Evolutionary conservation across 2,329 filamentous ascomycete genomes (phyloP).

Genomic region (Raffaelea albimanens): DNA sequence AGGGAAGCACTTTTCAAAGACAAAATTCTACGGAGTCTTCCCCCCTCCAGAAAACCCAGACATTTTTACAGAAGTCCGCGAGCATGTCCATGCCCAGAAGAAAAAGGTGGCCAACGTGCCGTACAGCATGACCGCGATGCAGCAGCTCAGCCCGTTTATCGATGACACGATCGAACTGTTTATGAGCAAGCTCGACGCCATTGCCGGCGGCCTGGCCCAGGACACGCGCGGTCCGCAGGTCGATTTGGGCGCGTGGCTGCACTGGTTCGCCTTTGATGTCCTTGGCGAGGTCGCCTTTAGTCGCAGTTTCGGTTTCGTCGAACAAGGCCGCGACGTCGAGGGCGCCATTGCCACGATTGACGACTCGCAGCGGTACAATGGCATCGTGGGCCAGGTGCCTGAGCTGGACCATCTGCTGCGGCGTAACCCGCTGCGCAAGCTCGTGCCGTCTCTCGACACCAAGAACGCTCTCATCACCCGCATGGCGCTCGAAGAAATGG

Average conservation of each 20-base stretch:
- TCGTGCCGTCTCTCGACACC: slow-evolving; percentile 31
- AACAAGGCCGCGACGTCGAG: slow-evolving; percentile 39
- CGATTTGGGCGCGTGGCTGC: slow-evolving; percentile 38
- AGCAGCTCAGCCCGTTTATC: slow-evolving; percentile 40
- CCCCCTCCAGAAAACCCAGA: slow-evolving; percentile 47
- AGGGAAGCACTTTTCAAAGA: slow-evolving; percentile 44
- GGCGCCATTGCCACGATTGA: slow-evolving; percentile 42
- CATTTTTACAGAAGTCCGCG: slow-evolving; percentile 46
- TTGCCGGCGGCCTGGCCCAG: slow-evolving; percentile 17
- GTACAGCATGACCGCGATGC: slow-evolving; percentile 44
- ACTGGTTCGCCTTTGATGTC: slow-evolving; percentile 37
- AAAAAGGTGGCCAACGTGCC: slow-evolving; percentile 42
- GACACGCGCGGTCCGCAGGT: slow-evolving; percentile 17
- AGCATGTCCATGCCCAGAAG: slow-evolving; percentile 44
- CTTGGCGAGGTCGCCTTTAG: slow-evolving; percentile 43
- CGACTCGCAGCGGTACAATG: slow-evolving; percentile 41
- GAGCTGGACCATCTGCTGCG: slow-evolving; percentile 37
- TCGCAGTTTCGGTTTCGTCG: slow-evolving; percentile 42
- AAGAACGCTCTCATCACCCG: slow-evolving; percentile 39
- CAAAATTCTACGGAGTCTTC: slow-evolving; percentile 43
- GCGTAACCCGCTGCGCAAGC: slow-evolving; percentile 38
- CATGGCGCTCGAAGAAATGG: slow-evolving; percentile 41
- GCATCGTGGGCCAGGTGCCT: slow-evolving; percentile 41
- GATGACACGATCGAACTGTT: slow-evolving; percentile 40
- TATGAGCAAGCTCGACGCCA: slow-evolving; percentile 29